A percentile compares a stretch with the other conserved stretches of the same genome.
These are phyloP conservation scores for Xylaria intraflava DNA, from an alignment of 495 filamentous ascomycete genomes.

Conservation along the genomic window DNA sequence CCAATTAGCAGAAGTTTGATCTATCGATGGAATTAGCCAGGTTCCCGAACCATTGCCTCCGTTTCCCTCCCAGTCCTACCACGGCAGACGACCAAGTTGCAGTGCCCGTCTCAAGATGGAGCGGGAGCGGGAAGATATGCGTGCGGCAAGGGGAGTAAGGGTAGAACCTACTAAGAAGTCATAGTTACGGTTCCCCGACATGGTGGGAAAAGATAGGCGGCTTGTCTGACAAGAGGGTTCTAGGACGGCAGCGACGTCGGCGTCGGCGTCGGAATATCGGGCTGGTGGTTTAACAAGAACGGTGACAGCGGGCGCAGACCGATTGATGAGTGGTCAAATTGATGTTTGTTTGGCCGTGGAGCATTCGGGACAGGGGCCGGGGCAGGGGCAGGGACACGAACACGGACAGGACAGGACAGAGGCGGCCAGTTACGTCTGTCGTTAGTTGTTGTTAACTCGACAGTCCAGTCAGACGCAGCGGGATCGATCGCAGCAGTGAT, in stretches of 20 bases:
- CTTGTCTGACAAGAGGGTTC: constrained; percentile 13
- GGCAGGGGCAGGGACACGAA: background rate
- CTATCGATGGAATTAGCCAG: constrained; percentile 38
- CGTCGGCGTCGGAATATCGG: background rate
- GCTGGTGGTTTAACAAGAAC: constrained; percentile 1
- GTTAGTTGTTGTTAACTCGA: background rate
- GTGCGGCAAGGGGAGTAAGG: constrained; percentile 5
- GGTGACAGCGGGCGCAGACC: background rate
- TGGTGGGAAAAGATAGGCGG: constrained; percentile 38
- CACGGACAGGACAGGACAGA: background rate
- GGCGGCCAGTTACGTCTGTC: background rate
- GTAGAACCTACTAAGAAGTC: constrained; percentile 77
- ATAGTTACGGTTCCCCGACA: constrained; percentile 97
- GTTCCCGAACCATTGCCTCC: background rate
- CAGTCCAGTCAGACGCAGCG: constrained; percentile 8
- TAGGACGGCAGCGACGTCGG: background rate
- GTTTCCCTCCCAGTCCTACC: background rate
- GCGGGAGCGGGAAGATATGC: background rate
- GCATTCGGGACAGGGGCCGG: background rate
- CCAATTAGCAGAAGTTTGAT: constrained; percentile 99
- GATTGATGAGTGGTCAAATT: background rate
- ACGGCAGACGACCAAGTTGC: background rate
- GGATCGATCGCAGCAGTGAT: constrained; percentile 11
- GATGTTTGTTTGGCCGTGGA: background rate
- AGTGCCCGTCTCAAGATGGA: constrained; percentile 4